Evolutionary conservation across 2,329 filamentous ascomycete genomes (phyloP), one percentile per base, ranked within the genome.

Genomic region (Beauveria sp.): DNA sequence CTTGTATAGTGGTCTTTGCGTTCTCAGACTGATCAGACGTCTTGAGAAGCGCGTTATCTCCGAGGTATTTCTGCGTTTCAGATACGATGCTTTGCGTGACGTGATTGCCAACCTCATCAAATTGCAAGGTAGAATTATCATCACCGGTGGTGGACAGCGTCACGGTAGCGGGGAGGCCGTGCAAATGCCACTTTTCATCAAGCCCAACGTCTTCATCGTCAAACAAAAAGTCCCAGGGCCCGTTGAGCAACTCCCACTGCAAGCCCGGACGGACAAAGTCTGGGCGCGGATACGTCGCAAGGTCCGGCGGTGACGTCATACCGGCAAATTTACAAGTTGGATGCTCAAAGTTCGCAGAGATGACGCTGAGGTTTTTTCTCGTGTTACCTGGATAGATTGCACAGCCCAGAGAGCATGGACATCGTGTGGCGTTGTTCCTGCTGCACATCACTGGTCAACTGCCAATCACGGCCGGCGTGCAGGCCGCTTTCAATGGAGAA

Each of bases 141-240:
- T 68, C 72, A 47, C 74, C 72, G 26, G 64, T 64, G 9, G 3
- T 22, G n/a, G 67, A 63, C 6, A 76, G 66, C 18, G 70, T 66
- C 40, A 77, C 73, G 54, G 75, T 71, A 10, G 72, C 67, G 1
- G 82, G 83, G 2, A 86, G 71, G 16, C 81, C 78, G 1, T 70
- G 70, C 5, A 77, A 71, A 6, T 86, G 80, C 85, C 86, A 89
- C 47, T 71, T 67, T 28, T 79, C 69, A 4, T 67, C 62, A 1
- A 85, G 73, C 0, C 86, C 86, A 50, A 78, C 69, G 67, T 89
- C 85, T 55, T 80, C 74, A 67, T 89, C 86, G 69, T 89, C 86
- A 63, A 88, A 88, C 52, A 84, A 70, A 67, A 89, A 85, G 61
- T 79, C 76, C 86, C 86, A 89, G 6, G 78, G 73, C 1, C 86